Percentiles rank a stretch among this genome's conserved stretches.
Evolutionary conservation across 2,329 filamentous ascomycete genomes (phyloP).

Genomic region (Alternaria arborescens): DNA sequence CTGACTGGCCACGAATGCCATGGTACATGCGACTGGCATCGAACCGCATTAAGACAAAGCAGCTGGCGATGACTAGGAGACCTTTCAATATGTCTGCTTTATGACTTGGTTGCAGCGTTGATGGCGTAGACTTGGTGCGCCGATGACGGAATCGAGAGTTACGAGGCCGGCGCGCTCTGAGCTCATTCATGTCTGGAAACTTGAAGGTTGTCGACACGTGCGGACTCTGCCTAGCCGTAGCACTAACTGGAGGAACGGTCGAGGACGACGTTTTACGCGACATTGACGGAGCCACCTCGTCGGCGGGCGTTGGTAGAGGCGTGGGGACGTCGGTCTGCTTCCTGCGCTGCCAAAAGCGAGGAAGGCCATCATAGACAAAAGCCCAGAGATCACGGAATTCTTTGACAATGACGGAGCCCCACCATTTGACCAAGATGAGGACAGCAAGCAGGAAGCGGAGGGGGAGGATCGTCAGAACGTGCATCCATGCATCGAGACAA

Average conservation of each 20-base stretch:
- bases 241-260: conserved; percentile 22
- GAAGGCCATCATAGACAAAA: conserved; percentile 82
- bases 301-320: conserved; percentile 36
- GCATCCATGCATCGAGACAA: conserved; percentile 94
- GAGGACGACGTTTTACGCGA: conserved; percentile 40
- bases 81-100: conserved; percentile 96
- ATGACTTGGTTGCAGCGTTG: conserved; percentile 83
- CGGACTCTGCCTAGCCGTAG: conserved; percentile 35
- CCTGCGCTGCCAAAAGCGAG: conserved; percentile 77
- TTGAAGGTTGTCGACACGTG: conserved; percentile 33
- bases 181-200: conserved; percentile 41
- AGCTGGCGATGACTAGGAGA: conserved; percentile 85
- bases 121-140: conserved; percentile 84
- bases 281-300: conserved; percentile 37
- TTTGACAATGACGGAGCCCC: conserved; percentile 73
- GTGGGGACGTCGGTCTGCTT: conserved; percentile 52
- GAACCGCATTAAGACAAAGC: conserved; percentile 83
- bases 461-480: conserved; percentile 94
- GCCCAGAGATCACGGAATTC: conserved; percentile 75
- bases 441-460: conserved; percentile 85
- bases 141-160: conserved; percentile 64
- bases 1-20: conserved; percentile 92
- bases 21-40: conserved; percentile 99
- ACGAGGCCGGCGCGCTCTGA: conserved; percentile 37
- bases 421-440: conserved; percentile 79